These are phyloP conservation scores for Agapanthus africanus DNA, from an alignment of 106 monocot genomes.

Conservation along the genomic window DNA sequence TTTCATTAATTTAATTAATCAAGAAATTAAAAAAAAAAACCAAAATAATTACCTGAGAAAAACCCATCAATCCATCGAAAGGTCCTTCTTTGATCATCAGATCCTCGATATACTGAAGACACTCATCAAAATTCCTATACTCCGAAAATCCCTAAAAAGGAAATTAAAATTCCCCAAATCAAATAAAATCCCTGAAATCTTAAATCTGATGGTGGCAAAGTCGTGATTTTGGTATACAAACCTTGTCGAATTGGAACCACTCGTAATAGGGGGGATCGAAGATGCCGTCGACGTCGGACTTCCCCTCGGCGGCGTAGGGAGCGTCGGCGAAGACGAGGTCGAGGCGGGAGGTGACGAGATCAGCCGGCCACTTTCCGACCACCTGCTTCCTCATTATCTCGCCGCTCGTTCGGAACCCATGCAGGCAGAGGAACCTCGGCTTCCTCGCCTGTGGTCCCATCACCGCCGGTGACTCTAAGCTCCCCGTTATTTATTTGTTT, in stretches of 20 bases:
- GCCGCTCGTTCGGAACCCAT: conserved; percentile 95
- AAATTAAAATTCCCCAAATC: no score
- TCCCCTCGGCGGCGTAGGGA: conserved; percentile 63
- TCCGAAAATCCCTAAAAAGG: conserved; percentile 48
- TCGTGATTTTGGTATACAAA: not conserved
- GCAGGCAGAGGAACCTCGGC: conserved; percentile 82
- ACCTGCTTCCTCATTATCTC: conserved; percentile 83
- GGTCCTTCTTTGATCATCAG: conserved; percentile 81
- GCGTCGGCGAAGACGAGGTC: conserved; percentile 87
- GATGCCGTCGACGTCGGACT: conserved; percentile 87
- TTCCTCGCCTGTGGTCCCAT: not conserved
- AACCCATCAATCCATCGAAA: conserved; percentile 96
- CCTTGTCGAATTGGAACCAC: conserved; percentile 94
- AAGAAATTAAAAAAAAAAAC: not conserved
- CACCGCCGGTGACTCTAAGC: conserved; percentile 12
- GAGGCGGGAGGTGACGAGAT: conserved; percentile 55
- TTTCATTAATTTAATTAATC: not conserved
- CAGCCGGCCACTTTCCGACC: conserved; percentile 80
- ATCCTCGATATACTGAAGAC: conserved; percentile 73
- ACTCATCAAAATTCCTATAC: conserved; percentile 69
- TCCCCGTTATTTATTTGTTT: conserved; percentile 22
- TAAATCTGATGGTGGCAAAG: no score
- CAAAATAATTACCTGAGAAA: conserved; percentile 63
- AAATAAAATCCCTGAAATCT: not conserved
- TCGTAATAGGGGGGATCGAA: conserved; percentile 87